Evolutionary conservation across 1,139 yeast genomes (phyloP), one percentile per base, ranked within the genome.

Genomic region (Magnusiomyces sp.): DNA sequence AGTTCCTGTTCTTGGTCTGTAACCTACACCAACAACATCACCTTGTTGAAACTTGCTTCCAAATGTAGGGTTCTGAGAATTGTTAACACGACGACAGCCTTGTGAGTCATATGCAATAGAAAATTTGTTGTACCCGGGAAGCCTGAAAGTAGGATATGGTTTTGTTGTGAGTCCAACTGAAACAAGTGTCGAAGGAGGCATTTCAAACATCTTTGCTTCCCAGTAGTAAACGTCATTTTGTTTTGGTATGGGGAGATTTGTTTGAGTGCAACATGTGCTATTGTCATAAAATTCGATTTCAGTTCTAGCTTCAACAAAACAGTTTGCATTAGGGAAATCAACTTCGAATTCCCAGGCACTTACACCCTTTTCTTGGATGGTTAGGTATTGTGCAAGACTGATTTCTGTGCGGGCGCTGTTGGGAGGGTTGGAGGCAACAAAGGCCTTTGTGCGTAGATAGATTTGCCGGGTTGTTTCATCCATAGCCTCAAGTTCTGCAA

Each of bases 1-100:
- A 0, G 95, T 78, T 0, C 97, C 97, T 0, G 85, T 72, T 19
- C 84, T 72, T 2, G 87, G 79, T 51, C 85, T 79, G 65, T 84
- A 90, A 1, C 97, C 98, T 55, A 90, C 82, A 0, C 98, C 98
- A 16, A 92, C 83, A 2, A 89, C 86, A 63, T 92, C 98, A 14
- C 97, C 92, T 59, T 85, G 89, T 50, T 75, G 74, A 46, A 89
- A 71, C 23, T 79, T 79, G 1, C 95, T 95, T 49, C 95, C 80
- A 46, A 80, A 72, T 2, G 81, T 80, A 37, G 83, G 80, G 1
- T 90, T 85, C 54, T 80, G 75, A 46, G 71, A 67, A 62, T 83
- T 85, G 63, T 86, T 89, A 53, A 87, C 77, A 55, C 95, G 79
- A 52, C 86, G 72, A 53, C 80, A 79, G 1, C 97, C 98, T 1